A percentile compares a stretch with the other conserved stretches of the same genome.
Conservation (phyloP, 495 filamentous ascomycete species). For the Xylaria curta region DNA sequence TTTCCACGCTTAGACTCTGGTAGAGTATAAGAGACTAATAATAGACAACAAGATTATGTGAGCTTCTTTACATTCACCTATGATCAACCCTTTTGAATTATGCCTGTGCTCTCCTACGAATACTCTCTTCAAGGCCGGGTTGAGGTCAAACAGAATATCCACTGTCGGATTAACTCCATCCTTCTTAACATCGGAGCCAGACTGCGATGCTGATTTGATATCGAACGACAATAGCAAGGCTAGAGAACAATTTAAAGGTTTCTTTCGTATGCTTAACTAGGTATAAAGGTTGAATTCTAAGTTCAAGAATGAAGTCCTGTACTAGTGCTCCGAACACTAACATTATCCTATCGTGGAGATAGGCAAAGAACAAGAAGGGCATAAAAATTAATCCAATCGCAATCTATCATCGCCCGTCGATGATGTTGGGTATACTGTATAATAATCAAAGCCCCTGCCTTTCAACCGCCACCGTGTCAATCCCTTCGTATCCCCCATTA, state of each 20-base stretch:
- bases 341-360: neutral
- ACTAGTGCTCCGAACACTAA: neutral
- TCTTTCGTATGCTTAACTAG: neutral
- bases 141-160: neutral
- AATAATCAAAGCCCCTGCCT: neutral
- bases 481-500: neutral
- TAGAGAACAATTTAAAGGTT: neutral
- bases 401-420: neutral
- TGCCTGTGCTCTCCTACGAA: neutral
- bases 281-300: neutral
- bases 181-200: neutral
- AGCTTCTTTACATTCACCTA: neutral
- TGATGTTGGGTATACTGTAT: conserved; percentile 6
- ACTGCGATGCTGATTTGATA: neutral
- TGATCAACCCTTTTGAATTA: too few species aligned
- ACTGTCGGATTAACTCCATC: neutral
- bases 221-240: neutral
- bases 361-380: neutral
- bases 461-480: neutral
- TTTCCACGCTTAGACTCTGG: too few species aligned
- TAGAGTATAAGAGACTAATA: neutral
- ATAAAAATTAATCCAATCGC: neutral
- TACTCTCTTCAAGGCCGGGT: neutral
- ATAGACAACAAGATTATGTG: neutral
- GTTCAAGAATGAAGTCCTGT: neutral